Conservation (phyloP, 2,329 filamentous ascomycete genomes). For the Pyricularia grisea region DNA sequence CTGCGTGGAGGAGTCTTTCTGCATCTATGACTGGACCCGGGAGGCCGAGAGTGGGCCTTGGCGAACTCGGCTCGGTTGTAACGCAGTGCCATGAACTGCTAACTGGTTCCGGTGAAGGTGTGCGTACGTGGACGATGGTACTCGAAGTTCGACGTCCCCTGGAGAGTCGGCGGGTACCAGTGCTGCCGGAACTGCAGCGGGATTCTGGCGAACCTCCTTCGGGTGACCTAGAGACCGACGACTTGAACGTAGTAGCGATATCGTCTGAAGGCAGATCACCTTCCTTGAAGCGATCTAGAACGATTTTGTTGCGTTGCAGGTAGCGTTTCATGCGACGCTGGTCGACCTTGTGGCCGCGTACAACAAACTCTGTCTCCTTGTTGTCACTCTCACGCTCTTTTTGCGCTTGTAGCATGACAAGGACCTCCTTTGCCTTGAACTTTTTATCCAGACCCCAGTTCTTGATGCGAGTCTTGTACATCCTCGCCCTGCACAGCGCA, state of each 20-base stretch:
- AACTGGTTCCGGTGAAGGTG: background rate
- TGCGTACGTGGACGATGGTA: background rate
- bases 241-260: background rate
- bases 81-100: background rate
- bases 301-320: constrained; percentile 16
- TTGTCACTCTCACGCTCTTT: constrained; percentile 14
- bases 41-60: background rate
- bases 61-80: background rate
- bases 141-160: background rate
- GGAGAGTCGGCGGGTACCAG: background rate
- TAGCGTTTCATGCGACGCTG: constrained; percentile 18
- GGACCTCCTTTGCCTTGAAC: constrained; percentile 19
- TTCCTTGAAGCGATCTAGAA: constrained; percentile 9
- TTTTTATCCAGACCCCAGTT: constrained; percentile 23
- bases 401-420: constrained; percentile 15
- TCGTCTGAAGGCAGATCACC: constrained; percentile 1
- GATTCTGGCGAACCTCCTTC: background rate
- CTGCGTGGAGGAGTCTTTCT: background rate
- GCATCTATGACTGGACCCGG: background rate
- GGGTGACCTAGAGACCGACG: background rate
- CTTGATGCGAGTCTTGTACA: constrained; percentile 24
- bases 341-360: constrained; percentile 17
- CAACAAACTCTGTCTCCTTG: constrained; percentile 15
- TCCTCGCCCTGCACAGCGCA: constrained; percentile 15
- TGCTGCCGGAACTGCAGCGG: background rate